Evolutionary conservation across 2,329 filamentous ascomycete species (phyloP).

Genomic region (Paraconiothyrium brasiliense): DNA sequence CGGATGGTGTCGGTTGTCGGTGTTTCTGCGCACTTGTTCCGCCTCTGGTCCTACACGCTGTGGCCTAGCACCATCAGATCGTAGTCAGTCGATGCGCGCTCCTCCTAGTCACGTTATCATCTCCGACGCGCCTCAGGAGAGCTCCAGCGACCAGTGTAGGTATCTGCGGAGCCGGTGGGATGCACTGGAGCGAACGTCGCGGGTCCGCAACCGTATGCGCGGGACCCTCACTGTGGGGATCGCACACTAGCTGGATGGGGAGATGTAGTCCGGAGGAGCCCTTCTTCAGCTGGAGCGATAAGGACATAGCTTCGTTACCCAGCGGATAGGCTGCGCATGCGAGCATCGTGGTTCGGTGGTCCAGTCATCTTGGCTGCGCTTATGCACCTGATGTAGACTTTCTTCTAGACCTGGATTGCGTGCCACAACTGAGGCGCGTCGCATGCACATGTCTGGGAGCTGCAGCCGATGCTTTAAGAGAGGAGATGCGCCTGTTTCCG

Average conservation of each 20-base stretch:
- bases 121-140: background rate
- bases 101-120: background rate
- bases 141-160: background rate
- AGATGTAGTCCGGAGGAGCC: background rate
- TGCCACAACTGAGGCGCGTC: slow-evolving; percentile 17
- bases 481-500: slow-evolving; percentile 19
- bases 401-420: slow-evolving; percentile 18
- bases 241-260: slow-evolving; percentile 3
- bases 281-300: slow-evolving; percentile 11
- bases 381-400: slow-evolving; percentile 10
- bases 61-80: background rate
- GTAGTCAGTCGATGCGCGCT: background rate
- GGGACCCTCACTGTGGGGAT: background rate
- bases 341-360: background rate
- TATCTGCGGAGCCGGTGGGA: background rate
- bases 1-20: background rate
- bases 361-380: slow-evolving; percentile 7
- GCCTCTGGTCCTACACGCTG: background rate
- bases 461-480: slow-evolving; percentile 30
- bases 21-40: background rate
- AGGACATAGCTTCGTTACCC: slow-evolving; percentile 11
- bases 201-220: slow-evolving; percentile 5
- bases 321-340: slow-evolving; percentile 1
- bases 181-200: background rate
- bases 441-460: slow-evolving; percentile 12